Percentiles rank a stretch among this genome's conserved stretches.
phyloP scores from a whole-genome alignment of 129 eudicot genomes.

The Escallonia rubra region DNA sequence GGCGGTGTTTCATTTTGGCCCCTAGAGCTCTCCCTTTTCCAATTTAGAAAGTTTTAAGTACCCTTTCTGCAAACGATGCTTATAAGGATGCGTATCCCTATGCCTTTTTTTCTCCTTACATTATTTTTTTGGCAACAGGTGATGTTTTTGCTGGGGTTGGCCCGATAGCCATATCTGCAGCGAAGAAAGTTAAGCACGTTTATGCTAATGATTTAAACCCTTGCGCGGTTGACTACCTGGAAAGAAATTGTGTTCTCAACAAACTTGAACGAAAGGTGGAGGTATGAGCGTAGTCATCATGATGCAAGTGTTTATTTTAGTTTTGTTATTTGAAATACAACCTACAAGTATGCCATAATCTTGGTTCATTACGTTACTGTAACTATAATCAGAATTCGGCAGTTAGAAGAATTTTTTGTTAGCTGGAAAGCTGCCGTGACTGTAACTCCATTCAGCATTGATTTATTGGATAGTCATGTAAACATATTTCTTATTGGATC shows the following conservation, averaged over 20 bases:
- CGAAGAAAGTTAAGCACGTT: conserved; percentile 71
- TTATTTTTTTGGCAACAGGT: conserved; percentile 42
- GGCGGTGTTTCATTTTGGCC: background rate
- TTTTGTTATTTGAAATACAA: too few relatives aligned
- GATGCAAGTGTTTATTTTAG: too few relatives aligned
- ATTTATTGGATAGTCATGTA: background rate
- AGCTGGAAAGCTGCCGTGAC: background rate
- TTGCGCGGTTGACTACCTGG: conserved; percentile 71
- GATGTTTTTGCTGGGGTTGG: conserved; percentile 99
- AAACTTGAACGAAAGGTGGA: conserved; percentile 85
- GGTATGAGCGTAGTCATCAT: conserved; percentile 30
- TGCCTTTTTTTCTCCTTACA: conserved; percentile 14
- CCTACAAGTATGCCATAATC: too few relatives aligned
- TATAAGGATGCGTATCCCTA: background rate
- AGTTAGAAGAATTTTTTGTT: background rate
- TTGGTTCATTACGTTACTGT: too few relatives aligned
- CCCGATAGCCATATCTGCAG: conserved; percentile 85
- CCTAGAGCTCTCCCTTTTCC: background rate
- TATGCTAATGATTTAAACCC: conserved; percentile 97
- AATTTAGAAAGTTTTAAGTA: background rate
- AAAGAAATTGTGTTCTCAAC: conserved; percentile 76
- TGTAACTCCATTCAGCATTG: background rate
- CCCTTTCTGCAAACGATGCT: background rate
- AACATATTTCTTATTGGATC: background rate
- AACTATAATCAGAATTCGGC: too few relatives aligned